These are phyloP conservation scores for Pseudonitzschia delicatissima DNA, from an alignment of 108 stramenopile species.

Conservation along the genomic window DNA sequence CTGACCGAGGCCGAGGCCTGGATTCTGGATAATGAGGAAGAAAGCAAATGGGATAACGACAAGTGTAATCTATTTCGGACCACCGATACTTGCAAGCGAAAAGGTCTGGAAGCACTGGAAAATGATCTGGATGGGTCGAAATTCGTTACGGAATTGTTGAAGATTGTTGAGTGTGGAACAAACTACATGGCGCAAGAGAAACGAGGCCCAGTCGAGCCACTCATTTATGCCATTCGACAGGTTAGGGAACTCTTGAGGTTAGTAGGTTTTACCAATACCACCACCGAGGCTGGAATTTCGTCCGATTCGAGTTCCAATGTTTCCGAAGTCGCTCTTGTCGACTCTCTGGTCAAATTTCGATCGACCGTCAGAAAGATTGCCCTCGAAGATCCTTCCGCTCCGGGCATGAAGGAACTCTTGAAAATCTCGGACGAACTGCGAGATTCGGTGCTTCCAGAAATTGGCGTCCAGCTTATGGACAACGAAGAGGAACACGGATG, in stretches of 20 bases:
- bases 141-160: slow-evolving; percentile 51
- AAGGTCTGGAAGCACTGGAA: slow-evolving; percentile 30
- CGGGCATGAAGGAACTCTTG: slow-evolving; percentile 44
- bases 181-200: slow-evolving; percentile 22
- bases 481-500: slow-evolving; percentile 12
- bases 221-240: slow-evolving; percentile 35
- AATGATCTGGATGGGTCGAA: slow-evolving; percentile 65
- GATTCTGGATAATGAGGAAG: slow-evolving; percentile 23
- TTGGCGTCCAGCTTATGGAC: slow-evolving; percentile 72
- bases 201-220: slow-evolving; percentile 36
- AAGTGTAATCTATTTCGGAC: slow-evolving; percentile 43
- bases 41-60: slow-evolving; percentile 38
- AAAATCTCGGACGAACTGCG: slow-evolving; percentile 67
- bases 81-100: slow-evolving; percentile 12
- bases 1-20: slow-evolving; percentile 63
- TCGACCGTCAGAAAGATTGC: slow-evolving; percentile 47
- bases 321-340: slow-evolving; percentile 28
- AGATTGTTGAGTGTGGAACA: slow-evolving; percentile 45
- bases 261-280: slow-evolving; percentile 69
- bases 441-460: slow-evolving; percentile 46
- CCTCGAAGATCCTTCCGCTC: slow-evolving; percentile 32
- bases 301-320: background rate
- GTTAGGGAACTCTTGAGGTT: slow-evolving; percentile 47
- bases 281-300: slow-evolving; percentile 48
- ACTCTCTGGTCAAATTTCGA: slow-evolving; percentile 64